Base-by-base conservation (phyloP, 306 rosid genomes). In the Gastrolobium villosum region DNA sequence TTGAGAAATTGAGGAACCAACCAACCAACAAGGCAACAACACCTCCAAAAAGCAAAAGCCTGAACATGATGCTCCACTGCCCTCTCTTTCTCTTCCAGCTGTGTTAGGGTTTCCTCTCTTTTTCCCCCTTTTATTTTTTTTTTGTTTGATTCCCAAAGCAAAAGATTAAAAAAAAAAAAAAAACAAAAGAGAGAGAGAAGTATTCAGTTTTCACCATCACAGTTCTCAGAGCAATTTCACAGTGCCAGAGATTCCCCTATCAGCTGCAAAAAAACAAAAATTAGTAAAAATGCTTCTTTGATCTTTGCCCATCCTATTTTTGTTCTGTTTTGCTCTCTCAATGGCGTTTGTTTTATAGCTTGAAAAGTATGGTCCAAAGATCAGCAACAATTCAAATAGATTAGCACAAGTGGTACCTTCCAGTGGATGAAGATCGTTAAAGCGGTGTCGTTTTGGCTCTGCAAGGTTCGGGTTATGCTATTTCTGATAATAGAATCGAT, bases 381-480 rank as follows among this genome's bases (percentile, higher is more conserved):
- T 80, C 78, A 52, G 82, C 56, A 10, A 11, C 14, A 61, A 67
- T 62, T 63, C n/a, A 52, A 10, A 14, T 50, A 15, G 78, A 76
- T 65, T 81, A 65, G 83, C 67, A 6, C 10, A 45, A 36, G 20
- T 8, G 56, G 37, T 62, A 59, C 36, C 79, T 80, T 72, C 11
- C 3, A 39, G 78, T 45, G 49, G 75, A 82, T 84, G 92, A 72
- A 76, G 91, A 87, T 88, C 88, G 78, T 61, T 76, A 83, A 44
- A 44, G 63, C 79, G 84, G 76, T 65, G 82, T 72, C 82, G 88
- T 89, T 78, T 67, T 77, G 76, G 62, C 81, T 3, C 13, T 52
- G 0, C 43, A 5, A 10, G 53, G 35, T 66, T 55, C n/a, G 10
- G 30, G 39, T 34, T 34, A 37, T 10, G 20, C 81, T 72, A 54